Percentiles rank a stretch among this genome's conserved stretches.
Conservation (phyloP, 2,329 filamentous ascomycete genomes). For the Hymenoscyphus fraxineus region DNA sequence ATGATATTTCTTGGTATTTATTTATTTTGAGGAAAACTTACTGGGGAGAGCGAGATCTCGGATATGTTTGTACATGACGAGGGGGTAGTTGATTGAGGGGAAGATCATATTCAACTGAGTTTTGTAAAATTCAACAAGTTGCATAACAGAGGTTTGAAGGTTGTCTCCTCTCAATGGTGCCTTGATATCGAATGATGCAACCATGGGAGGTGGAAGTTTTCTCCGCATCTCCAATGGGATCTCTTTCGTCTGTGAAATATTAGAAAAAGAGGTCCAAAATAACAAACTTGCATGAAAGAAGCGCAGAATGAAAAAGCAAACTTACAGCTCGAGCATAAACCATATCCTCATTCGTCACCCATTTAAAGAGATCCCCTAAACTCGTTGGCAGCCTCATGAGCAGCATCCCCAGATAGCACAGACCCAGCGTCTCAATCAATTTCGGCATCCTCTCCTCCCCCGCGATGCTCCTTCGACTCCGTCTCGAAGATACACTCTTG, state of each 20-base stretch:
- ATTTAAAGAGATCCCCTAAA: slow-evolving; percentile 67
- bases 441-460: slow-evolving; percentile 49
- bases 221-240: slow-evolving; percentile 63
- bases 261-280: neutral
- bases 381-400: slow-evolving; percentile 74
- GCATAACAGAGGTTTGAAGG: slow-evolving; percentile 61
- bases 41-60: slow-evolving; percentile 71
- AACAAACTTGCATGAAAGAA: neutral
- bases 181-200: slow-evolving; percentile 53
- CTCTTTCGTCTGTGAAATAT: slow-evolving; percentile 44
- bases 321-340: slow-evolving; percentile 66
- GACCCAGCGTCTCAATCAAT: slow-evolving; percentile 68
- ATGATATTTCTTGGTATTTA: neutral
- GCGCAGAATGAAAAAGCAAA: slow-evolving; percentile 10
- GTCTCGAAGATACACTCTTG: slow-evolving; percentile 46
- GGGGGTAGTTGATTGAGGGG: slow-evolving; percentile 67
- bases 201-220: slow-evolving; percentile 60
- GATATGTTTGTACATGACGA: slow-evolving; percentile 66
- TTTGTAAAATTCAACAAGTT: slow-evolving; percentile 60
- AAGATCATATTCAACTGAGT: slow-evolving; percentile 66
- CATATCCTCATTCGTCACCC: slow-evolving; percentile 64
- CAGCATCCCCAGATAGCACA: slow-evolving; percentile 77
- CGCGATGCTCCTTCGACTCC: slow-evolving; percentile 22
- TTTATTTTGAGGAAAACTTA: slow-evolving; percentile 38
- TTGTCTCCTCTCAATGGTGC: slow-evolving; percentile 47